These are phyloP conservation scores for Trichoderma asperellum DNA, from an alignment of 2,329 filamentous ascomycete genomes.

Conservation along the genomic window DNA sequence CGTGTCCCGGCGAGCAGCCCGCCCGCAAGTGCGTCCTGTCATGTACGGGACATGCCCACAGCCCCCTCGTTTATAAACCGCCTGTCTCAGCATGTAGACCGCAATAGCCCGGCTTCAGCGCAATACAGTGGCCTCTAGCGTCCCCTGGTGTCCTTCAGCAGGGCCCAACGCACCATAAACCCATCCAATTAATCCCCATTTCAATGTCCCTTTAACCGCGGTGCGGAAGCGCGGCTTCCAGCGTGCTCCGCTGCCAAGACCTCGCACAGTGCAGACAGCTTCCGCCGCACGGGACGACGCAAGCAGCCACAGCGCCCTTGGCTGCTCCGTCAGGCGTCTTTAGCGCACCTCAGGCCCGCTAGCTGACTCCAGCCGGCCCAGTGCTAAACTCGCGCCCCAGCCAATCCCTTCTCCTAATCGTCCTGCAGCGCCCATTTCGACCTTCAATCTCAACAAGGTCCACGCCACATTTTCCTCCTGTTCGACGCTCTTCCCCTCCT, in stretches of 20 bases:
- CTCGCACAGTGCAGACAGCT: neutral
- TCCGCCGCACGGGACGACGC: slow-evolving; percentile 12
- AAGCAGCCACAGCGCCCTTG: slow-evolving; percentile 14
- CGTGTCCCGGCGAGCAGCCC: neutral
- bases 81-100: too few species aligned
- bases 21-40: too few species aligned
- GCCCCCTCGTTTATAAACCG: too few species aligned
- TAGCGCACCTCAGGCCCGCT: slow-evolving; percentile 8
- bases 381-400: slow-evolving; percentile 5
- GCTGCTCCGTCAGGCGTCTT: slow-evolving; percentile 10
- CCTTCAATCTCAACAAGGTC: slow-evolving; percentile 18
- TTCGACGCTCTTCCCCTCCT: slow-evolving; percentile 2
- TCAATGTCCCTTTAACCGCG: slow-evolving; percentile 5
- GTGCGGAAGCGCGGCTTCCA: neutral
- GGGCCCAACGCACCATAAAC: neutral
- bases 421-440: neutral
- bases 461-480: slow-evolving; percentile 21
- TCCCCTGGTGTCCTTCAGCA: neutral
- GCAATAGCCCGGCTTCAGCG: neutral
- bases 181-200: neutral
- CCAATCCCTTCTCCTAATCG: neutral
- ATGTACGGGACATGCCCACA: too few species aligned
- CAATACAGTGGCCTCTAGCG: neutral
- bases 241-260: neutral
- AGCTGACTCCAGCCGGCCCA: slow-evolving; percentile 13